Evolutionary conservation across 1,284 basidiomycete species (phyloP).

Genomic region (Tetrapyrgos nigripes): DNA sequence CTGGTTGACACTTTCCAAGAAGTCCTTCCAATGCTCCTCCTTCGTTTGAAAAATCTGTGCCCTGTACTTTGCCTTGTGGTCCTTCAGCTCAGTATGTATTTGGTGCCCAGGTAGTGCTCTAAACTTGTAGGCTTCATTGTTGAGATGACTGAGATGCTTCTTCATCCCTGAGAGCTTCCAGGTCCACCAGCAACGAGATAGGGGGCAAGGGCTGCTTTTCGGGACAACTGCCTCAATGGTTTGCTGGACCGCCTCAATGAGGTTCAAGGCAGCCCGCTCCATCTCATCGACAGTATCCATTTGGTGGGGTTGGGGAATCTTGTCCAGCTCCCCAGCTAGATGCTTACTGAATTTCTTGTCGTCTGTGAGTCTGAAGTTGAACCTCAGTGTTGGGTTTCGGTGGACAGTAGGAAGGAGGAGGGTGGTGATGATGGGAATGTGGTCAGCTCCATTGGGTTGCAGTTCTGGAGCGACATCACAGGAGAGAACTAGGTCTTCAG

Average conservation of each 20-base stretch:
- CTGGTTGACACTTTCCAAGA: conserved; percentile 33
- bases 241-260: conserved; percentile 24
- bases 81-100: conserved; percentile 23
- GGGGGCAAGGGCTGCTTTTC: conserved; percentile 21
- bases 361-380: not conserved
- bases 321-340: not conserved
- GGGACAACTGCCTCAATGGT: conserved; percentile 30
- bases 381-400: not conserved
- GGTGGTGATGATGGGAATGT: conserved; percentile 2
- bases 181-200: conserved; percentile 40
- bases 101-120: conserved; percentile 21
- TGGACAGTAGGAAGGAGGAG: not conserved
- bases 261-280: conserved; percentile 2
- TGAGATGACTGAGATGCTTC: conserved; percentile 17
- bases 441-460: conserved; percentile 2
- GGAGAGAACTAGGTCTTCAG: conserved; percentile 12
- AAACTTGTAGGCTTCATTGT: conserved; percentile 5
- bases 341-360: not conserved
- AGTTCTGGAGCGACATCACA: not conserved
- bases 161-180: conserved; percentile 24
- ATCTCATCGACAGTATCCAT: conserved; percentile 9
- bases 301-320: not conserved
- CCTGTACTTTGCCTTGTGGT: conserved; percentile 30
- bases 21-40: conserved; percentile 40
- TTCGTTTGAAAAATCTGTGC: conserved; percentile 36